Evolutionary conservation across 106 monocot genomes (phyloP), one percentile per base, ranked within the genome.

Genomic region (Ottelia alismoides): DNA sequence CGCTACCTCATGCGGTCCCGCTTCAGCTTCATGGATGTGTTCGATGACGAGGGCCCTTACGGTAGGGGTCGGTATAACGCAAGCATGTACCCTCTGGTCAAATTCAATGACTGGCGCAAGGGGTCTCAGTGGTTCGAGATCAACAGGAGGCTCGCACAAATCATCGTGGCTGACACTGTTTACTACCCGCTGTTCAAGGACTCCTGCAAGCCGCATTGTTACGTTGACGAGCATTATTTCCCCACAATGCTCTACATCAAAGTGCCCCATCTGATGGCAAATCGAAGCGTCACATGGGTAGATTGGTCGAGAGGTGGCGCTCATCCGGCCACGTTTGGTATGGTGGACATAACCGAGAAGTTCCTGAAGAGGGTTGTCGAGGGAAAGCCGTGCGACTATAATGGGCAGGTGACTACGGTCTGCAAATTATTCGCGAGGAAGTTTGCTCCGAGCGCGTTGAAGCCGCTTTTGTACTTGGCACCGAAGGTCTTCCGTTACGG

Each of bases 271-370:
- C 30, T 50, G 1, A 17, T 63, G 31, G 63, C 63, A 16, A 51
- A 63, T 30, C n/a, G 51, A 25, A 63, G 51, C 10, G 9, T 52
- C 6, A 63, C 63, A 22, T 63, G 48, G 30, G 51, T 52, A 20
- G 63, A 63, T 25, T 63, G 63, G 63, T 63, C 63, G 2, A 51
- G 63, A 5, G 63, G 63, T 31, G 63, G 63, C n/a, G 28, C 30
- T 25, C 63, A 63, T 16, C 63, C 63, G n/a, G 63, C 63, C 11
- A 55, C 56, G 16, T 56, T 65, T 47, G 65, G 47, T 47, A 20
- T 0, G 16, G 11, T 27, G 20, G 56, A 67, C 25, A 57, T 57
- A 23, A 49, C 57, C 0, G 66, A 67, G 22, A 22, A 0, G 9
- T 67, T 67, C 21, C 44, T 58, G 7, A 56, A 47, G 49, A 46